Evolutionary conservation across 805 yeast genomes (phyloP), one percentile per base, ranked within the genome.

Genomic region (Zygosaccharomyces pseudorouxii): DNA sequence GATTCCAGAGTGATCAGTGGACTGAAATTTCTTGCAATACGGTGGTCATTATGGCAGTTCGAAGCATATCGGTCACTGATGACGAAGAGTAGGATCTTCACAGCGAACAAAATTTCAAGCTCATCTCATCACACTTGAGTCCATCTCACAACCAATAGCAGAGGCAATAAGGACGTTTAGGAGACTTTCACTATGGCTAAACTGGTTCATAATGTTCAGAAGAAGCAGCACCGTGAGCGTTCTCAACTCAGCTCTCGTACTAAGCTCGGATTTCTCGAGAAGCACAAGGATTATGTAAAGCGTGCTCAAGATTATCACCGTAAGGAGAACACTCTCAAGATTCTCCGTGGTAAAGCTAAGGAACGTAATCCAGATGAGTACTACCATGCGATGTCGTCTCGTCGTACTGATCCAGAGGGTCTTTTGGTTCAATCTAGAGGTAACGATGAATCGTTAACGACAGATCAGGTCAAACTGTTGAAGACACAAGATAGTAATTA

Each of bases 201-300:
- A 55, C 71, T 86, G 29, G 92, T 86, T 10, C 97, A 90, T 66
- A 86, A 89, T 62, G 83, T 92, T 9, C 97, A 92, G 68, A 93
- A 95, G 74, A 93, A 89, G 63, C 98, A 93, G 73, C 99, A 93
- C 63, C 75, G 89, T 50, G 99, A 93, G 72, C 80, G 99, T 60
- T 79, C 96, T 5, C 99, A 93, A 69, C 86, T 92, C 1, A 74
- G 73, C 41, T 82, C 78, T 39, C 76, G 99, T 49, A 72, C 79
- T 58, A 78, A 78, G 63, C 81, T 77, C 68, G 99, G 99, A 37
- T 80, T 90, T 30, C 75, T 93, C 39, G 99, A 93, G 70, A 93
- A 93, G 77, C 93, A 93, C 74, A 85, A 86, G 67, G 95, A 86
- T 65, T 86, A 86, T 64, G 78, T 73, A 55, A 79, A 80, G 40